Evolutionary conservation across 2,329 filamentous ascomycete species (phyloP), one percentile per base, ranked within the genome.

Genomic region (Neonectria sp.): DNA sequence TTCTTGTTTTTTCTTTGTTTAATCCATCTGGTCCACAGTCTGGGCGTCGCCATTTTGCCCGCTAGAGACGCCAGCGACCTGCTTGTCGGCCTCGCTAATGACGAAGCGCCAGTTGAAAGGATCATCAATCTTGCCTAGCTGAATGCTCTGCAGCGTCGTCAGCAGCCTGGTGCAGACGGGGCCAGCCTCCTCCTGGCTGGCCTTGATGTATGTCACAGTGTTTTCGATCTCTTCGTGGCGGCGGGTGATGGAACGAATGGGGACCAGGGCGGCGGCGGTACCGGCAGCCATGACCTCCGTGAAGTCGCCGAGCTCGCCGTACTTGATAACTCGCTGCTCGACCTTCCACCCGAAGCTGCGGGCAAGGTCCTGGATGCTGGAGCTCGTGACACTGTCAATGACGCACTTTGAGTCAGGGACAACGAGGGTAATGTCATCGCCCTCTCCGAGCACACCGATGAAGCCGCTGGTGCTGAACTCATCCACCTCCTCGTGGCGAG

Each of bases 381-480:
- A 90, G 63, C 92, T 92, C 4, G 94, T 98, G 49, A 97, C 93
- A 65, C 87, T 96, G 77, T 94, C 90, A 78, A 98, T 98, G 46
- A 97, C 93, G 76, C 91, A 95, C 76, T 90, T 91, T 76, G 93
- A 95, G 80, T 97, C 93, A 0, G 95, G 95, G n/a, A 96, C 91
- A 6, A 96, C 91, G 3, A 98, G 84, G 8, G 92, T 95, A 12
- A 92, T 85, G 33, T 88, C 82, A 5, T 86, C 86, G 4, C 86
- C 88, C 49, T 90, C 55, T 62, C 87, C 86, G 72, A 88, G 86
- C 6, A 93, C 92, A 4, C 95, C 96, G 71, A 98, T 92, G 80
- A 99, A 98, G 1, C 94, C 95, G 70, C 92, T 95, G 0, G 96
- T 98, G 73, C 93, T 96, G 79, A 98, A 99, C 86, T 99, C 95